Evolutionary conservation across 176 grass and related monocot species (phyloP).

Genomic region (Juncus inflexus): DNA sequence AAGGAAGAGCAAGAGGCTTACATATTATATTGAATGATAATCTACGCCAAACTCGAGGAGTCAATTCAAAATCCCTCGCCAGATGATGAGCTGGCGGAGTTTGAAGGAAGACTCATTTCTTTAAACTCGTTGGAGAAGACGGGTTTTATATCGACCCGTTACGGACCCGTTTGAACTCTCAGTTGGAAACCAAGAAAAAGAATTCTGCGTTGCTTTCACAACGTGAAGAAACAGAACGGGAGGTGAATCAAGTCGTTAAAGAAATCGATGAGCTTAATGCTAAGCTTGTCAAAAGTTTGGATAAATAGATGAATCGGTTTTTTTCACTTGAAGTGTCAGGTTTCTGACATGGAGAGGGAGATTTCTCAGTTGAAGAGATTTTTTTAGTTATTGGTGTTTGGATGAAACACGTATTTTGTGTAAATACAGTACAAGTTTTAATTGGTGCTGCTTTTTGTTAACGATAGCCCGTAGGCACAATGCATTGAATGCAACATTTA

Average conservation of each 20-base stretch:
- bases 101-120: conserved; percentile 36
- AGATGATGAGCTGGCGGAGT: conserved; percentile 21
- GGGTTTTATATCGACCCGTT: conserved; percentile 45
- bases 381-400: no score
- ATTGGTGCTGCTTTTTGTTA: no score
- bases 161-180: conserved; percentile 25
- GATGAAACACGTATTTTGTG: no score
- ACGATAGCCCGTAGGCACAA: no score
- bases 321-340: no score
- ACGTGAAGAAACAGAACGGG: background rate
- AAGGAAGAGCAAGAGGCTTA: conserved; percentile 33
- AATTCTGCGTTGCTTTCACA: background rate
- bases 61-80: conserved; percentile 32
- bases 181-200: conserved; percentile 24
- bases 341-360: no score
- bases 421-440: no score
- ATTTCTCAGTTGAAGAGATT: no score
- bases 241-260: background rate
- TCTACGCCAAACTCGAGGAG: conserved; percentile 38
- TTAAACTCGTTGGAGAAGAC: conserved; percentile 36
- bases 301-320: no score
- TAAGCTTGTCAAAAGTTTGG: no score
- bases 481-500: no score
- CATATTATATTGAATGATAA: conserved; percentile 42
- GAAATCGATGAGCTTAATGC: no score